Evolutionary conservation across 106 monocot genomes (phyloP), one percentile per base, ranked within the genome.

Genomic region (Dactylorhiza incarnata): DNA sequence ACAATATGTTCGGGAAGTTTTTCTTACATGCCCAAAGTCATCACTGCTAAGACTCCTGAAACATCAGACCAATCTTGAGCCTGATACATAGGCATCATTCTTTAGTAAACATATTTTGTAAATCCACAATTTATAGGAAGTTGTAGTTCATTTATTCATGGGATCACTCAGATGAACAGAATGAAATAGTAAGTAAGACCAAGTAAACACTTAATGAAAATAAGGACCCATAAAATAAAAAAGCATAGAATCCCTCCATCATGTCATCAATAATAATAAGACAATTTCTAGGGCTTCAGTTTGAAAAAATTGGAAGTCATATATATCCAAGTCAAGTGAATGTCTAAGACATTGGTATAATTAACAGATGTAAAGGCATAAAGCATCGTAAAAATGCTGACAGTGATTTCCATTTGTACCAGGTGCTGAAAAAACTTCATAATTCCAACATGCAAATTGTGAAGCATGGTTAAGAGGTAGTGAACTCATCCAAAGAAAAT

Each of bases 21-120:
- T 22, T 87, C 97, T 88, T 61, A 99, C 97, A 99, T 99, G 75
- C 97, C 97, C 55, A 99, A 73, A 77, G 91, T 99, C 97, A 99
- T 99, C 58, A 99, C 97, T 54, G 94, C 84, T 82, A 99, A 72
- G 71, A 99, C 91, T 63, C 97, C 97, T 58, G 97, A 99, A 72
- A 99, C 89, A 45, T 91, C 94, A 17, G 78, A 83, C 45, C 66
- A 83, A 89, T 86, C 87, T 90, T 99, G 97, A 80, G 97, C 91
- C 97, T 99, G 80, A 45, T 16, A 65, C 2, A 48, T 17, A 78
- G 70, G 70, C 10, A 58, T 22, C 13, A 52, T 47, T 4, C 11
- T 68, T n/a, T 29, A 50, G 9, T 0, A n/a, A 51, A 25, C 25
- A 12, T 17, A 65, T 29, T 65, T 22, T 12, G 6, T 8, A 65